Conservation (phyloP, 2,329 filamentous ascomycete species). For the Kalmusia sp. region DNA sequence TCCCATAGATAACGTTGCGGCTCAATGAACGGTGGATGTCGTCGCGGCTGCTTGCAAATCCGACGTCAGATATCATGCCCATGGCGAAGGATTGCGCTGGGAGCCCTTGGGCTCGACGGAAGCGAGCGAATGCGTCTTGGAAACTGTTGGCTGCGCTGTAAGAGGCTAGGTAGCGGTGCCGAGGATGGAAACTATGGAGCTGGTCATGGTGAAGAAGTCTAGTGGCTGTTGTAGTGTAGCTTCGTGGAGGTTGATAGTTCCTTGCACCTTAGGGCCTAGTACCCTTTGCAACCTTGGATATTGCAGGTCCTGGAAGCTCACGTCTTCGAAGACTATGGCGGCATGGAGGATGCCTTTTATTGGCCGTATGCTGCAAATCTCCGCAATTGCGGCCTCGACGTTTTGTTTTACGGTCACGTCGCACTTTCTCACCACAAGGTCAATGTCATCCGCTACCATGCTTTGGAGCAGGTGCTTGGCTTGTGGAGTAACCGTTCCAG, state of each 20-base stretch:
- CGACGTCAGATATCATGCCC: conserved; percentile 32
- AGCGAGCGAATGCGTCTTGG: conserved; percentile 28
- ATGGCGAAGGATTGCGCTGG: conserved; percentile 28
- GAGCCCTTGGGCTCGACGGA: conserved; percentile 17
- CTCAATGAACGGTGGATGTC: conserved; percentile 6
- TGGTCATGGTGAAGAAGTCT: conserved; percentile 37
- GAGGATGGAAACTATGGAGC: conserved; percentile 21
- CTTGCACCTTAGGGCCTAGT: conserved; percentile 31
- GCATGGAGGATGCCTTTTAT: conserved; percentile 24
- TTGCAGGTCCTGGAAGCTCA: conserved; percentile 5
- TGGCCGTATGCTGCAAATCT: background rate
- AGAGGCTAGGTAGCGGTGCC: conserved; percentile 21
- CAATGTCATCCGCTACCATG: conserved; percentile 10
- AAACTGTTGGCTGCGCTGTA: conserved; percentile 33
- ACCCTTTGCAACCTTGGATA: conserved; percentile 2
- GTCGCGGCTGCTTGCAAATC: conserved; percentile 13
- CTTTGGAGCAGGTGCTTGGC: conserved; percentile 10
- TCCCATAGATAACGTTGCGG: conserved; percentile 16
- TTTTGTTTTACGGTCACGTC: conserved; percentile 8
- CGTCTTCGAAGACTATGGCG: conserved; percentile 14
- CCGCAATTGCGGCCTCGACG: background rate
- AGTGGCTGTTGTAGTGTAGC: conserved; percentile 13
- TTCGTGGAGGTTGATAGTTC: conserved; percentile 35
- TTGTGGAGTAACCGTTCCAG: background rate
- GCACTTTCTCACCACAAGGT: conserved; percentile 7